Evolutionary conservation across 192 early-diverging fungal genomes (phyloP).

Genomic region (Spinellus fusiger): DNA sequence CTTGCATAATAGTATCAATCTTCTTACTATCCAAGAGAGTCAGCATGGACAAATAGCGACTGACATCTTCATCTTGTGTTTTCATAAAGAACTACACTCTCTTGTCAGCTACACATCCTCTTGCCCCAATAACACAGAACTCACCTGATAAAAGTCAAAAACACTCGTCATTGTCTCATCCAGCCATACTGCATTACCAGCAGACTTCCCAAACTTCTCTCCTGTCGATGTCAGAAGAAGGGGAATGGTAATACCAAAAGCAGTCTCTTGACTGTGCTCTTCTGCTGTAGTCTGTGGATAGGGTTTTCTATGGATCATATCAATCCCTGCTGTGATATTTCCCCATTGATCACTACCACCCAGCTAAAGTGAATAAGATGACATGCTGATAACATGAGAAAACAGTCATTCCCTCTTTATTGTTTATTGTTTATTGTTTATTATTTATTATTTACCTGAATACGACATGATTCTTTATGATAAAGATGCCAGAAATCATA

Average conservation of each 20-base stretch:
- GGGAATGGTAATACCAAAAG: conserved; percentile 84
- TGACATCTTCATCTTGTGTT: conserved; percentile 76
- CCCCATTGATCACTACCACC: conserved; percentile 99
- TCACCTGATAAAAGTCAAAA: conserved; percentile 92
- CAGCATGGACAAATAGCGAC: conserved; percentile 69
- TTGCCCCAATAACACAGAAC: background rate
- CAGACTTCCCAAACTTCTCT: conserved; percentile 97
- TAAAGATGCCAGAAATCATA: conserved; percentile 90
- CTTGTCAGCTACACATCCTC: background rate
- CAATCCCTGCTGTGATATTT: conserved; percentile 90
- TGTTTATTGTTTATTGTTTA: background rate
- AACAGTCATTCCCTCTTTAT: background rate
- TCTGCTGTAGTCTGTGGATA: background rate
- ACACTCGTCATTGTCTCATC: conserved; percentile 69
- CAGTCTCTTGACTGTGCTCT: conserved; percentile 31
- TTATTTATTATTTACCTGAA: conserved; percentile 48
- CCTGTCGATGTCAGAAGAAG: conserved; percentile 81
- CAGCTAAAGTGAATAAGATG: conserved; percentile 50
- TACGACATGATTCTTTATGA: conserved; percentile 49
- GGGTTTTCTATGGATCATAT: conserved; percentile 60
- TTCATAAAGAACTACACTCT: conserved; percentile 73
- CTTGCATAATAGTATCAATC: conserved; percentile 54
- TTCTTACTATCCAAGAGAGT: conserved; percentile 64
- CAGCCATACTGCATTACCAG: conserved; percentile 95
- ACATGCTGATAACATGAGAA: background rate